Conservation (phyloP, 352 stramenopile genomes). For the Pythium sukuiense region DNA sequence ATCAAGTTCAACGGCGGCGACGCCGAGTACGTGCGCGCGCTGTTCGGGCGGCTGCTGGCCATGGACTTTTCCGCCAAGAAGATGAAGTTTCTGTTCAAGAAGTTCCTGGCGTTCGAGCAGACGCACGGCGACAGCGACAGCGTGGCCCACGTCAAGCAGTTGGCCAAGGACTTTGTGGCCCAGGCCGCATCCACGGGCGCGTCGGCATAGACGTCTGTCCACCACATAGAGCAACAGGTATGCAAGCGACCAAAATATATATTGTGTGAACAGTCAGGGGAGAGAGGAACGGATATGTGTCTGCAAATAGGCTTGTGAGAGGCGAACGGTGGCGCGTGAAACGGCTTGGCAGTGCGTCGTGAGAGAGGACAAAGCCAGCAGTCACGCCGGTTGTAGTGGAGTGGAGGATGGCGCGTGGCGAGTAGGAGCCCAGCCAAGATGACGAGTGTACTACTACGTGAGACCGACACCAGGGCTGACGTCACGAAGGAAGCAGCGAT, state of each 20-base stretch:
- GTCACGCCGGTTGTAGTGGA: not conserved
- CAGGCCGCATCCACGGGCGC: slow-evolving; percentile 37
- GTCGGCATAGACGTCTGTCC: slow-evolving; percentile 9
- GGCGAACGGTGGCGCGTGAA: not conserved
- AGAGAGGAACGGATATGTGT: not conserved
- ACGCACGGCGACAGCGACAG: slow-evolving; percentile 86
- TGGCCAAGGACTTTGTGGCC: slow-evolving; percentile 93
- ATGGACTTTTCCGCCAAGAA: slow-evolving; percentile 97
- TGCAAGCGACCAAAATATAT: slow-evolving; percentile 10
- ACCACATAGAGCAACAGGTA: slow-evolving; percentile 5
- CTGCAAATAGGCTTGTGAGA: not conserved
- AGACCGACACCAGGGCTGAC: not conserved
- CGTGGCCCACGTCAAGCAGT: slow-evolving; percentile 92
- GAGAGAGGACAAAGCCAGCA: not conserved
- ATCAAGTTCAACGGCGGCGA: slow-evolving; percentile 89
- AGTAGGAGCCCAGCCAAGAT: not conserved
- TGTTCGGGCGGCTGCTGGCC: slow-evolving; percentile 91
- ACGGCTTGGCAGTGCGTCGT: not conserved
- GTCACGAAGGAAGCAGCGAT: not conserved
- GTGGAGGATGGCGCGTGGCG: not conserved
- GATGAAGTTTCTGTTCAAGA: slow-evolving; percentile 99
- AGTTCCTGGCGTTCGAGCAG: slow-evolving; percentile 94
- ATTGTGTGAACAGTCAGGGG: not conserved
- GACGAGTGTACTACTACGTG: slow-evolving; percentile 2
- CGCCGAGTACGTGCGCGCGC: slow-evolving; percentile 72